Evolutionary conservation across 352 stramenopile genomes (phyloP).

Genomic region (Phytophthora podocarpi): DNA sequence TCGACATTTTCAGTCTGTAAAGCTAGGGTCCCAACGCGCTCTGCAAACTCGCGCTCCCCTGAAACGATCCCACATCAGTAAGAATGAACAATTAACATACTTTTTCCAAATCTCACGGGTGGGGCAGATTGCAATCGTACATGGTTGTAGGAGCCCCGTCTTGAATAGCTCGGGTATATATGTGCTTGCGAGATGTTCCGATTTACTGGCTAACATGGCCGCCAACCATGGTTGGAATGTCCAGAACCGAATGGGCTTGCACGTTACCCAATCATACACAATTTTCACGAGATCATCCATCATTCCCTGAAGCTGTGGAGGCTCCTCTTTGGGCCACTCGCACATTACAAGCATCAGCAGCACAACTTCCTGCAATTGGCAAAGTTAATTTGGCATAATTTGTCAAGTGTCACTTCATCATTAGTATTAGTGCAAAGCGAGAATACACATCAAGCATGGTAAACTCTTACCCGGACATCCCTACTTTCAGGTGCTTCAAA

Average conservation of each 20-base stretch:
- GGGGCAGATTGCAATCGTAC: conserved; percentile 18
- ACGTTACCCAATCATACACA: conserved; percentile 26
- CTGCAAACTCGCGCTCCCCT: conserved; percentile 40
- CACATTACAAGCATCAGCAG: conserved; percentile 44
- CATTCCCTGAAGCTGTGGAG: conserved; percentile 31
- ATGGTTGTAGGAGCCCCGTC: conserved; percentile 43
- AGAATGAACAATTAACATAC: neutral
- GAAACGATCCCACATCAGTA: neutral
- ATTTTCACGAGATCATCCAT: conserved; percentile 35
- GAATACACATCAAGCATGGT: too few species aligned
- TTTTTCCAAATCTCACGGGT: too few species aligned
- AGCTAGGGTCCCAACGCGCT: conserved; percentile 41
- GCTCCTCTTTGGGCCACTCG: conserved; percentile 35
- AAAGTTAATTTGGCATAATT: neutral
- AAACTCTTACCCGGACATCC: conserved; percentile 27
- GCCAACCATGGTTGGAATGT: conserved; percentile 40
- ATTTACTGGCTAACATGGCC: conserved; percentile 34
- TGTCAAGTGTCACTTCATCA: neutral
- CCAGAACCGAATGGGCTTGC: conserved; percentile 35
- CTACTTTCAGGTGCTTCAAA: conserved; percentile 27
- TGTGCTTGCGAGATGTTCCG: conserved; percentile 6
- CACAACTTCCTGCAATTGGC: conserved; percentile 37
- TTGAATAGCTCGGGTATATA: conserved; percentile 43
- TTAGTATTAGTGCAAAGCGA: neutral
- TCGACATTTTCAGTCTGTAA: conserved; percentile 28